phyloP scores from a whole-genome alignment of 352 stramenopile species.

The Pythium vanterpoolii region DNA sequence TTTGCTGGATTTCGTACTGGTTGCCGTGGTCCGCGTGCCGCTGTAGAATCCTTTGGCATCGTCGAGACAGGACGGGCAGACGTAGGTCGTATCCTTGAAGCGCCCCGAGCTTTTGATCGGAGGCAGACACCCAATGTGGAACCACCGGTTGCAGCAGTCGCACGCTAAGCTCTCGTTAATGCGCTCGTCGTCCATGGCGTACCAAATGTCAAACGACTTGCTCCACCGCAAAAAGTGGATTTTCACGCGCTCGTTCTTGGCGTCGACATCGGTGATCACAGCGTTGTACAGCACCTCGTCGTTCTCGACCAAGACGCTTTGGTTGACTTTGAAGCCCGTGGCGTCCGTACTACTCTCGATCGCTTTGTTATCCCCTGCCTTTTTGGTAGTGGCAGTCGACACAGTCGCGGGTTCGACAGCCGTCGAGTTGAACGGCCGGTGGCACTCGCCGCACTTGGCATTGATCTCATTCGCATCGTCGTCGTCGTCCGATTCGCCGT shows the following conservation, averaged over 20 bases:
- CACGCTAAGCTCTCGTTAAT: slow-evolving; percentile 88
- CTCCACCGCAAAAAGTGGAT: slow-evolving; percentile 86
- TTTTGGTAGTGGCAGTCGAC: background rate
- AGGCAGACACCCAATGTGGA: slow-evolving; percentile 82
- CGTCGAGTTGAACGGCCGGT: slow-evolving; percentile 45
- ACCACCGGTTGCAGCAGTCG: slow-evolving; percentile 88
- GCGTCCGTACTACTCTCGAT: slow-evolving; percentile 18
- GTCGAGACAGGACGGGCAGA: slow-evolving; percentile 76
- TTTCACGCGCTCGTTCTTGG: slow-evolving; percentile 68
- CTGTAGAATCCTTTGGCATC: slow-evolving; percentile 73
- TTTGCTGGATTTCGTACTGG: slow-evolving; percentile 41
- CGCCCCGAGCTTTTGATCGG: slow-evolving; percentile 81
- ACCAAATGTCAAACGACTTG: slow-evolving; percentile 89
- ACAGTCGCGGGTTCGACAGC: slow-evolving; percentile 10
- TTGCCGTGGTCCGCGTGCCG: slow-evolving; percentile 31
- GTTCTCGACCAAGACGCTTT: slow-evolving; percentile 82
- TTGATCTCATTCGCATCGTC: slow-evolving; percentile 56
- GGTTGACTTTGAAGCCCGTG: slow-evolving; percentile 71
- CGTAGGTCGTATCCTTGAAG: slow-evolving; percentile 86
- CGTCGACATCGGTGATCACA: slow-evolving; percentile 80
- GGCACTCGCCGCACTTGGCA: slow-evolving; percentile 63
- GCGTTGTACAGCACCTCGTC: slow-evolving; percentile 87
- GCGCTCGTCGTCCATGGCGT: slow-evolving; percentile 86
- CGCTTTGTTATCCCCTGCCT: background rate
- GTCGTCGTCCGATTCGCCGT: slow-evolving; percentile 48